Percentiles rank a stretch among this genome's conserved stretches.
Conservation (phyloP, 257 asterid genomes). For the Datura wrightii region DNA sequence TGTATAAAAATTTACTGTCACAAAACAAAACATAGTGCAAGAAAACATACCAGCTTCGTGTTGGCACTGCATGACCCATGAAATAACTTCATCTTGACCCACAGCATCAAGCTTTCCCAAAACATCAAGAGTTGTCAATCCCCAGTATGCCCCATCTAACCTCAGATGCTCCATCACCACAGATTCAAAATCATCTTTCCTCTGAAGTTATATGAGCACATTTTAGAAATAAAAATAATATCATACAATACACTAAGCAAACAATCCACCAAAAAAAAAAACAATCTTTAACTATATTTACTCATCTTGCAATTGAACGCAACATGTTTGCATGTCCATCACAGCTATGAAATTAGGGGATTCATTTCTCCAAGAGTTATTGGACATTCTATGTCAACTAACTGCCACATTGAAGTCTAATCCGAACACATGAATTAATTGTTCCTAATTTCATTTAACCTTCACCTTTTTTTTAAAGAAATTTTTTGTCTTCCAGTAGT, state of each 20-base stretch:
- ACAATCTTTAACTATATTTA: not conserved
- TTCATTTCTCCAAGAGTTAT: not conserved
- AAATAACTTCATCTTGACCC: conserved; percentile 75
- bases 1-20: not conserved
- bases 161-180: conserved; percentile 92
- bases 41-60: conserved; percentile 79
- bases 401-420: not conserved
- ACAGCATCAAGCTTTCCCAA: conserved; percentile 72
- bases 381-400: not conserved
- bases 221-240: conserved; percentile 12
- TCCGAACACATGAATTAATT: not conserved
- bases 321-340: conserved; percentile 1
- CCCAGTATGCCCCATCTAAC: conserved; percentile 95
- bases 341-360: not conserved
- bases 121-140: conserved; percentile 86
- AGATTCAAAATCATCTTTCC: conserved; percentile 75
- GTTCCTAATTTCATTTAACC: not conserved
- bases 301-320: not conserved
- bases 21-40: conserved; percentile 21
- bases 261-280: not conserved
- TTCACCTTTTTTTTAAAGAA: not conserved
- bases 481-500: not conserved
- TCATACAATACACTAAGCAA: not conserved
- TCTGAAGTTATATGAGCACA: conserved; percentile 44
- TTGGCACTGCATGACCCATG: conserved; percentile 94